A percentile compares a stretch with the other conserved stretches of the same genome.
Evolutionary conservation across 768 basidiomycete genomes (phyloP).

Genomic region (Pulveroboletus sp.): DNA sequence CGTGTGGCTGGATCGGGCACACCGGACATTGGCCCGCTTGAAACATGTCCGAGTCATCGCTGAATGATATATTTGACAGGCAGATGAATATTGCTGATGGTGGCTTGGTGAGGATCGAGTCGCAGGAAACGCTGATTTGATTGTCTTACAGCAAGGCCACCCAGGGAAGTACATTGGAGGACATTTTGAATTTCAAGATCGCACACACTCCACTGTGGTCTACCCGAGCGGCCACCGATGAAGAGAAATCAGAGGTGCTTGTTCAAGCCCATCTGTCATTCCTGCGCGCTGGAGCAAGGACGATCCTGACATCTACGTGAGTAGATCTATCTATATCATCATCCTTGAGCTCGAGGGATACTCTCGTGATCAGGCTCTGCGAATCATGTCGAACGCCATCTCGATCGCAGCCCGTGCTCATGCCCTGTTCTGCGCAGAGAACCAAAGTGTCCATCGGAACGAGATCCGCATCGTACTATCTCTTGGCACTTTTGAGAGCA

Average conservation of each 20-base stretch:
- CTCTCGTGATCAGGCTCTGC: conserved; percentile 37
- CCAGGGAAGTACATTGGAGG: conserved; percentile 65
- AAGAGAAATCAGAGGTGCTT: conserved; percentile 45
- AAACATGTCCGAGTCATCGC: conserved; percentile 1
- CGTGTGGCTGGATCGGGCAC: too few species aligned
- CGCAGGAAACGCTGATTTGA: not conserved
- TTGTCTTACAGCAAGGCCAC: not conserved
- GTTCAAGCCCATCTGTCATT: conserved; percentile 61
- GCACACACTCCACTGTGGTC: conserved; percentile 69
- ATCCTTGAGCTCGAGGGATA: conserved; percentile 56
- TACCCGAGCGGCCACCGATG: conserved; percentile 51
- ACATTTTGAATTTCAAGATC: conserved; percentile 44
- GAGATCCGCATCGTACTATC: conserved; percentile 60
- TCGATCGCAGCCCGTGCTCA: conserved; percentile 49
- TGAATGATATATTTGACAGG: conserved; percentile 12
- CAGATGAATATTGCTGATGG: conserved; percentile 39
- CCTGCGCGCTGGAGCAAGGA: conserved; percentile 59
- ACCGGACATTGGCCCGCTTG: not conserved
- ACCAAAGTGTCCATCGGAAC: conserved; percentile 7
- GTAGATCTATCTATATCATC: not conserved
- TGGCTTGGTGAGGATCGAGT: conserved; percentile 38
- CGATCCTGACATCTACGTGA: conserved; percentile 72
- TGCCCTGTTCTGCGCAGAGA: conserved; percentile 30
- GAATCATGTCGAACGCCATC: conserved; percentile 53
- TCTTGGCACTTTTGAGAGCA: conserved; percentile 73